Conservation (phyloP, 768 basidiomycete genomes). For the Mycena filopes region DNA sequence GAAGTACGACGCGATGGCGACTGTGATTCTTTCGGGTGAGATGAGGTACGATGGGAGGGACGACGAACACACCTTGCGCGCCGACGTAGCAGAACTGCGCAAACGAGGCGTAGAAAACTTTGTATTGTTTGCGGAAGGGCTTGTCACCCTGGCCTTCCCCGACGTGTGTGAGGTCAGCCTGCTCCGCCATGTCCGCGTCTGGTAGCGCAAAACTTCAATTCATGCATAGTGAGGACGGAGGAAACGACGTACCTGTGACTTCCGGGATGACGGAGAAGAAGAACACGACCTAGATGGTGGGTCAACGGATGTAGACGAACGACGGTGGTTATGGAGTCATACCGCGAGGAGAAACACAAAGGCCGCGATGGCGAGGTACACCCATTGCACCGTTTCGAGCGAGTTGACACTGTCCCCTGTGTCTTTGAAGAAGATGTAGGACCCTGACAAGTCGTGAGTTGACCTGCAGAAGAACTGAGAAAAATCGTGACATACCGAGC, state of each 20-base stretch:
- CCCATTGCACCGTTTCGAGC: constrained; percentile 48
- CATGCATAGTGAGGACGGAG: background rate
- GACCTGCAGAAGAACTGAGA: too few species aligned
- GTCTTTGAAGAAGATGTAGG: constrained; percentile 47
- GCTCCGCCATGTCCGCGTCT: constrained; percentile 49
- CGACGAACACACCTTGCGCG: constrained; percentile 43
- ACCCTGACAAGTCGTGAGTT: constrained; percentile 18
- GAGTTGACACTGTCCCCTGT: constrained; percentile 44
- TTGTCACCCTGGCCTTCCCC: constrained; percentile 39
- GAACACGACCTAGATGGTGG: constrained; percentile 36
- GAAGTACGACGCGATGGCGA: constrained; percentile 46
- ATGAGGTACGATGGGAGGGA: background rate
- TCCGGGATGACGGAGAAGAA: constrained; percentile 48
- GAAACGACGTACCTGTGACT: constrained; percentile 45
- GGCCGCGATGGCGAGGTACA: constrained; percentile 46
- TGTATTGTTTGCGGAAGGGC: constrained; percentile 43
- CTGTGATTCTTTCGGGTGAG: constrained; percentile 26
- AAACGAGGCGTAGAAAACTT: constrained; percentile 45
- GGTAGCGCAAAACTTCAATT: background rate
- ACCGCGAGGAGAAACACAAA: constrained; percentile 45
- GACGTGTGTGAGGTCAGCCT: constrained; percentile 46
- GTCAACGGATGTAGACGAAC: too few species aligned
- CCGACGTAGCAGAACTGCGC: constrained; percentile 48
- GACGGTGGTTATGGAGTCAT: too few species aligned
- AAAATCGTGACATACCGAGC: constrained; percentile 29